Evolutionary conservation across 805 yeast species (phyloP).

Genomic region (Maudiozyma pseudohumilis): DNA sequence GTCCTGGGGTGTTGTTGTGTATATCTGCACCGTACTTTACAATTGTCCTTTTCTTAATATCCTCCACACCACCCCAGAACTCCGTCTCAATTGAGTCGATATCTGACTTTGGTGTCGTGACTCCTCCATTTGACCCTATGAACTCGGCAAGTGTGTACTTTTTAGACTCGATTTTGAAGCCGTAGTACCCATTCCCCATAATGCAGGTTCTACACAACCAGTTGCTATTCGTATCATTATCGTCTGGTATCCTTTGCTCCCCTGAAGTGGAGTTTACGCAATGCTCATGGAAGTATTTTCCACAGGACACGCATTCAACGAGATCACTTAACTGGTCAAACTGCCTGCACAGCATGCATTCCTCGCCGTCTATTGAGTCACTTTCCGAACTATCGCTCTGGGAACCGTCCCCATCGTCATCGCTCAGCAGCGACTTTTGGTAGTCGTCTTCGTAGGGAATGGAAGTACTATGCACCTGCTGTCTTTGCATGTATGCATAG

Average conservation of each 20-base stretch:
- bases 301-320: slow-evolving; percentile 66
- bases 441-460: slow-evolving; percentile 13
- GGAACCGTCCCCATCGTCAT: too few relatives aligned
- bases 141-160: slow-evolving; percentile 33
- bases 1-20: slow-evolving; percentile 50
- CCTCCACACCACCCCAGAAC: slow-evolving; percentile 53
- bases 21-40: slow-evolving; percentile 83
- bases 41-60: slow-evolving; percentile 27
- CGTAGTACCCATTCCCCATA: slow-evolving; percentile 81
- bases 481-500: slow-evolving; percentile 26
- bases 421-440: slow-evolving; percentile 28
- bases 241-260: neutral
- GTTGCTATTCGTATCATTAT: slow-evolving; percentile 1
- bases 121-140: neutral
- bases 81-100: slow-evolving; percentile 39
- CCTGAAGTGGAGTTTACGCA: slow-evolving; percentile 3
- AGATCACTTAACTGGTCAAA: slow-evolving; percentile 38
- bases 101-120: neutral
- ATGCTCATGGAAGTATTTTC: slow-evolving; percentile 46
- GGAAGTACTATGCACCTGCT: slow-evolving; percentile 6
- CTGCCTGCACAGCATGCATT: slow-evolving; percentile 41
- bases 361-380: slow-evolving; percentile 25
- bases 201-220: slow-evolving; percentile 84
- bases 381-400: slow-evolving; percentile 5
- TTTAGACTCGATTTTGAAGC: slow-evolving; percentile 61